Evolutionary conservation across 768 basidiomycete species (phyloP).

Genomic region (Lactarius psammicola): DNA sequence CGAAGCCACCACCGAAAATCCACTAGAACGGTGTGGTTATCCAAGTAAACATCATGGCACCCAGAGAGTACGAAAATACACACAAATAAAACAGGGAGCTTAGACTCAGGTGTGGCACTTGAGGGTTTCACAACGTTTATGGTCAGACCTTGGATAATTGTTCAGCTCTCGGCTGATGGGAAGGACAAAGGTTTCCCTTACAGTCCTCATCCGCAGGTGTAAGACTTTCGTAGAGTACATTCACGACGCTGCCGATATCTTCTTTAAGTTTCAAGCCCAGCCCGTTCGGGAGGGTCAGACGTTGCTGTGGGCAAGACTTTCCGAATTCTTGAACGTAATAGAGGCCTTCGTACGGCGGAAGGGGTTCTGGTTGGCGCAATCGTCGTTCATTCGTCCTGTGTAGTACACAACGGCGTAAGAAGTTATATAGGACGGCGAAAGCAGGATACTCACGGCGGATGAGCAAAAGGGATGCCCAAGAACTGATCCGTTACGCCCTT

Average conservation of each 20-base stretch:
- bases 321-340: conserved; percentile 30
- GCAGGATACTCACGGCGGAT: conserved; percentile 37
- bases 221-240: conserved; percentile 1
- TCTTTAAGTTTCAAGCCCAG: neutral
- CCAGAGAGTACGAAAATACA: neutral
- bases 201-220: conserved; percentile 30
- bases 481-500: conserved; percentile 35
- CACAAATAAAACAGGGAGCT: conserved; percentile 33
- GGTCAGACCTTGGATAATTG: conserved; percentile 29
- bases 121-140: conserved; percentile 32
- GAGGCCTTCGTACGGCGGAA: conserved; percentile 24
- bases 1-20: conserved; percentile 32
- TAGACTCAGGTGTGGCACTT: conserved; percentile 2
- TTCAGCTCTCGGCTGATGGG: neutral
- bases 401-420: neutral
- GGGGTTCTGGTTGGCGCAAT: conserved; percentile 36
- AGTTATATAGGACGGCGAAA: neutral
- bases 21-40: conserved; percentile 19
- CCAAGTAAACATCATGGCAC: neutral
- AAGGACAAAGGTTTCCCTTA: conserved; percentile 15
- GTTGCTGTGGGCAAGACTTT: conserved; percentile 33
- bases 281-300: conserved; percentile 18
- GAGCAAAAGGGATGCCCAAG: conserved; percentile 44
- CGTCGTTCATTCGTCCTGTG: conserved; percentile 38
- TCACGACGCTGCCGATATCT: neutral